A percentile compares a stretch with the other conserved stretches of the same genome.
Evolutionary conservation across 768 basidiomycete genomes (phyloP).

Genomic region (Lentinula boryana): DNA sequence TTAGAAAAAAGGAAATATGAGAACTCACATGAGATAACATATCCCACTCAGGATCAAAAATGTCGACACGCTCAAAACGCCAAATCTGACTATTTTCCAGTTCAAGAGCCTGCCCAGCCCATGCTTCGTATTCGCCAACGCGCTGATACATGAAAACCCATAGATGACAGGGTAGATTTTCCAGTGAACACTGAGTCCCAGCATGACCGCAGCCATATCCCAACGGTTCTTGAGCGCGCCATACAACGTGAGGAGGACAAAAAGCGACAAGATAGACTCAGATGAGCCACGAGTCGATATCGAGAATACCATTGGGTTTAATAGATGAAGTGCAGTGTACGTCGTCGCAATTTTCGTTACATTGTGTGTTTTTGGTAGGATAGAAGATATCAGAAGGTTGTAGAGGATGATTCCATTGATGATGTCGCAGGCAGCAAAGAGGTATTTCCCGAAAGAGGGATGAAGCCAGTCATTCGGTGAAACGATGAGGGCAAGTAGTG

Average conservation of each 20-base stretch:
- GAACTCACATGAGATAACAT: constrained; percentile 73
- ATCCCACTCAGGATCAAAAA: constrained; percentile 54
- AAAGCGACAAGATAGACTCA: constrained; percentile 76
- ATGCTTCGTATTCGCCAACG: constrained; percentile 31
- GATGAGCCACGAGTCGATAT: constrained; percentile 98
- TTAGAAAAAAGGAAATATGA: background rate
- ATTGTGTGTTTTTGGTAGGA: constrained; percentile 29
- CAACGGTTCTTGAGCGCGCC: constrained; percentile 52
- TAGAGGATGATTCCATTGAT: constrained; percentile 72
- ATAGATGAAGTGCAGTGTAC: constrained; percentile 69
- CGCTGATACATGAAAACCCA: constrained; percentile 67
- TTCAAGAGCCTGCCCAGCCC: constrained; percentile 32
- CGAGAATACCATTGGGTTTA: constrained; percentile 92
- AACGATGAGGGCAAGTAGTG: constrained; percentile 78
- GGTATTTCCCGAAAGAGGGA: constrained; percentile 84
- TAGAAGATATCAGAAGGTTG: constrained; percentile 43
- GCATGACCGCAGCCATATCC: constrained; percentile 59
- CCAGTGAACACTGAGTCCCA: constrained; percentile 89
- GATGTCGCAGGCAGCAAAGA: constrained; percentile 83
- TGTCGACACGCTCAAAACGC: constrained; percentile 58
- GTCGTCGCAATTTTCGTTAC: constrained; percentile 33
- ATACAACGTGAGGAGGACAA: constrained; percentile 70
- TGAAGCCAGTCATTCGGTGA: constrained; percentile 78
- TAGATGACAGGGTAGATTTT: constrained; percentile 97
- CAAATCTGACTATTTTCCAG: constrained; percentile 55